Base-by-base conservation (phyloP, 495 filamentous ascomycete genomes). In the Aspergillus heteromorphus region DNA sequence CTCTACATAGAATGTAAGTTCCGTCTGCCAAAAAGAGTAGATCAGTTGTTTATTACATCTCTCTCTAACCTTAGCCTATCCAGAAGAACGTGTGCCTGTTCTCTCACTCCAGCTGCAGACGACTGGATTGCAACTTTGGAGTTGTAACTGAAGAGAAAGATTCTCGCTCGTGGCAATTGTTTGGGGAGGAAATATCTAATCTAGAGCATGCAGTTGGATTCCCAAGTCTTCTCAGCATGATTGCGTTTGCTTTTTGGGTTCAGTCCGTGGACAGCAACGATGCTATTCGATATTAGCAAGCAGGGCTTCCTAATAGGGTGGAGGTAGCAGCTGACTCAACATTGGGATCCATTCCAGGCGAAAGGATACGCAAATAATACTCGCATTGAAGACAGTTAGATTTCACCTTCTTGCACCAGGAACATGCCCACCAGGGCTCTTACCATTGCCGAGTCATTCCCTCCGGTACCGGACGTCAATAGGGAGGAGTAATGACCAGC, bases 211-310 rank as follows among this genome's bases (percentile, higher is more conserved):
- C 54, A 62, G 9, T 52, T 63, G 7, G 53, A 53, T 25, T 62
- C 59, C 49, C 69, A 68, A 17, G 73, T 66, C 16, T 70, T 49
- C 23, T 73, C 71, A 21, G 60, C 60, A 48, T 65, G 60, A 27
- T 54, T 41, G 13, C 47, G 38, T 17, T 54, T 55, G 45, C 60
- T 63, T 20, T 50, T 60, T 13, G 63, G 63, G 27, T 65, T 65
- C 25, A 65, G 62, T 19, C 76, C 76, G 57, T 79, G 76, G n/a
- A 79, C 58, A 18, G 70, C 69, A 41, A 79, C 62, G 30, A 79
- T 74, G 52, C 75, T 79, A 53, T 49, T 14, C 3, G 8, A 18
- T 20, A 20, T 49, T 6, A 58, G 45, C 38, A 29, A 19, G 10
- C 19, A 20, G 5, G 34, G 7, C 7, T 7, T 7, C 3, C 7